These are phyloP conservation scores for Russula ochroleuca DNA, from an alignment of 768 basidiomycete genomes.

Conservation along the genomic window DNA sequence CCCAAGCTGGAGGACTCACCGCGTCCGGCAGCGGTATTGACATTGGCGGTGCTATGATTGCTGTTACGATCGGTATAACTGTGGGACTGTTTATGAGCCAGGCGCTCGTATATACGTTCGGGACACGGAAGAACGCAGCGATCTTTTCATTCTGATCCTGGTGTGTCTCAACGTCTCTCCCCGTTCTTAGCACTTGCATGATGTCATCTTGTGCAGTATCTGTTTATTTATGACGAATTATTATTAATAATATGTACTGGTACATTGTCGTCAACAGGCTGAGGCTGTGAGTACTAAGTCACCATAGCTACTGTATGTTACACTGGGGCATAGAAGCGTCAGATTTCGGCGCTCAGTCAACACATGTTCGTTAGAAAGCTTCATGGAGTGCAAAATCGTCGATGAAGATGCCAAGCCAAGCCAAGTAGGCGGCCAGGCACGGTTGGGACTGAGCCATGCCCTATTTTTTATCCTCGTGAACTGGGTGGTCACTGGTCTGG, in stretches of 20 bases:
- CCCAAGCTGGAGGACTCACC: slow-evolving; percentile 81
- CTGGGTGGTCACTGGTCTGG: too few species aligned
- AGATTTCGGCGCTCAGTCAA: too few species aligned
- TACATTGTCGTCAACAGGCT: not conserved
- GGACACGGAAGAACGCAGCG: slow-evolving; percentile 69
- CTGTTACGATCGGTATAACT: slow-evolving; percentile 85
- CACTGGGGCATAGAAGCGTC: too few species aligned
- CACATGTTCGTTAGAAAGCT: too few species aligned
- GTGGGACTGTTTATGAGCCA: slow-evolving; percentile 85
- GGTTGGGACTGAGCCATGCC: too few species aligned
- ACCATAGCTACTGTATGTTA: too few species aligned
- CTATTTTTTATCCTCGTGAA: too few species aligned
- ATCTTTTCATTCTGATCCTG: slow-evolving; percentile 62
- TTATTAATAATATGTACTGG: not conserved
- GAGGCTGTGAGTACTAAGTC: too few species aligned
- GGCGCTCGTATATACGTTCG: slow-evolving; percentile 79
- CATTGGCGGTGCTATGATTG: slow-evolving; percentile 80
- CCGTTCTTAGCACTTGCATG: not conserved
- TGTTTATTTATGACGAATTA: not conserved
- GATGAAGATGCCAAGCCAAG: too few species aligned
- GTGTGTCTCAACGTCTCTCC: not conserved
- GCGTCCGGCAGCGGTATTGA: slow-evolving; percentile 76
- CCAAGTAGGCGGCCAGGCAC: too few species aligned
- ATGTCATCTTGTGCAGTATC: not conserved
- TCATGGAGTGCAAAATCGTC: too few species aligned